These are phyloP conservation scores for Stropharia rugosoannulata DNA, from an alignment of 768 basidiomycete species.

Conservation along the genomic window DNA sequence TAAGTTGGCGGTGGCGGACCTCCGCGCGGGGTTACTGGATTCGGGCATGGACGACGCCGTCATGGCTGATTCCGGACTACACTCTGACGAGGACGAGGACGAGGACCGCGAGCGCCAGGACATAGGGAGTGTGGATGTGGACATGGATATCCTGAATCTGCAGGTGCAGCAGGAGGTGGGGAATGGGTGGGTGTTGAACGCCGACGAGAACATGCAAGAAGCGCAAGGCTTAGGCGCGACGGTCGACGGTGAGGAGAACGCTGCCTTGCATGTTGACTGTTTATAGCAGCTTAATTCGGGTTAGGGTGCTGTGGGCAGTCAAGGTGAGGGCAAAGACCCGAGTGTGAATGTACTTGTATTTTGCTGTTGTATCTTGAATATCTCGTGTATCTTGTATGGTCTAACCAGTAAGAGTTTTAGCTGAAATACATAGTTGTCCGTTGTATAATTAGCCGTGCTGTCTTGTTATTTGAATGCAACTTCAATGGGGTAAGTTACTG, in stretches of 20 bases:
- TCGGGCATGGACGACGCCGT: background rate
- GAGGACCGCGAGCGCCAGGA: constrained; percentile 5
- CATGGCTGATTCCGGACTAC: background rate
- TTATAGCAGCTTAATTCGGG: constrained; percentile 18
- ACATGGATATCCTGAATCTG: background rate
- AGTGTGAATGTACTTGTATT: background rate
- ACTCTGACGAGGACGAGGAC: background rate
- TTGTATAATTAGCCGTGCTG: too few species aligned
- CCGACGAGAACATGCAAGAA: too few species aligned
- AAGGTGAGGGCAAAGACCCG: constrained; percentile 11
- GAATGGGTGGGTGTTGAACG: too few species aligned
- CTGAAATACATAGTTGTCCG: background rate
- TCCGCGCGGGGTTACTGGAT: background rate
- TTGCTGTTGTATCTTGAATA: too few species aligned
- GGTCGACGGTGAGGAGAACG: background rate
- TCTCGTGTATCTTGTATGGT: background rate
- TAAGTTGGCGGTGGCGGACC: constrained; percentile 9
- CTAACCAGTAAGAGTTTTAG: background rate
- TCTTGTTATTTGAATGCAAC: too few species aligned
- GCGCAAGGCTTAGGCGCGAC: too few species aligned
- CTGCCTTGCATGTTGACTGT: constrained; percentile 25
- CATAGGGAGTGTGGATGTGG: constrained; percentile 10
- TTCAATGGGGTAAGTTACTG: too few species aligned
- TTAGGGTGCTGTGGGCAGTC: constrained; percentile 25
- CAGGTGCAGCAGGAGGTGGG: too few species aligned